Evolutionary conservation across 2,329 filamentous ascomycete genomes (phyloP).

Genomic region (Ascocoryne sarcoides): DNA sequence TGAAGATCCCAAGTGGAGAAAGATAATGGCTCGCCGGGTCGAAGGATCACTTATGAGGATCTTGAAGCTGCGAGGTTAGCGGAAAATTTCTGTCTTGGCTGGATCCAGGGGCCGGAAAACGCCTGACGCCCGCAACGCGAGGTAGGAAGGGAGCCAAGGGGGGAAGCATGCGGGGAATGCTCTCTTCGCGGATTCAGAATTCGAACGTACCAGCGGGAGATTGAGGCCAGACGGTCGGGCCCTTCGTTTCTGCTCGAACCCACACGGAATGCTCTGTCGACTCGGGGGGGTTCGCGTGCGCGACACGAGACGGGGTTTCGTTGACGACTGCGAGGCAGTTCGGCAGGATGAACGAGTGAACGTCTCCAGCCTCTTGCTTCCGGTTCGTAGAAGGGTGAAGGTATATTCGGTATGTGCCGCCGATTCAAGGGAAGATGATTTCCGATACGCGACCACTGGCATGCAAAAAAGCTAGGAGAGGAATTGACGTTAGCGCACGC

Average conservation of each 20-base stretch:
- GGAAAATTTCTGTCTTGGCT: constrained; percentile 1
- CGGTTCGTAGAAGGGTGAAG: constrained; percentile 12
- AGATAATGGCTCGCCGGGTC: too few species aligned
- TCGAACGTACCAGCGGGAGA: constrained; percentile 16
- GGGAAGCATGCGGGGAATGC: constrained; percentile 13
- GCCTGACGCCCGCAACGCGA: neutral
- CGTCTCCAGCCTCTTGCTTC: constrained; percentile 27
- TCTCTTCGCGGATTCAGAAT: constrained; percentile 1
- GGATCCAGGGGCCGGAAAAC: constrained; percentile 1
- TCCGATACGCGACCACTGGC: constrained; percentile 26
- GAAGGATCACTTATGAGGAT: constrained; percentile 16
- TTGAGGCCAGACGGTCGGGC: constrained; percentile 8
- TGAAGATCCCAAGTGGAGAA: constrained; percentile 18
- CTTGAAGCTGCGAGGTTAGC: constrained; percentile 14
- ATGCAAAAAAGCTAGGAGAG: constrained; percentile 27
- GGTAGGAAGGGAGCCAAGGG: neutral
- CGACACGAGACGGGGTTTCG: constrained; percentile 13
- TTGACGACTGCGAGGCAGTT: constrained; percentile 13
- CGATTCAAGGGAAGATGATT: constrained; percentile 21
- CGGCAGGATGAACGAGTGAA: constrained; percentile 31
- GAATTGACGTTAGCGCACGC: constrained; percentile 20
- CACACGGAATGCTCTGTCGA: constrained; percentile 16
- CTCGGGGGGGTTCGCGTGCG: constrained; percentile 12
- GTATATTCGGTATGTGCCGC: constrained; percentile 17
- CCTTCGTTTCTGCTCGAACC: constrained; percentile 4